Evolutionary conservation across 2,329 filamentous ascomycete genomes (phyloP).

Genomic region (Cordyceps tenuipes): DNA sequence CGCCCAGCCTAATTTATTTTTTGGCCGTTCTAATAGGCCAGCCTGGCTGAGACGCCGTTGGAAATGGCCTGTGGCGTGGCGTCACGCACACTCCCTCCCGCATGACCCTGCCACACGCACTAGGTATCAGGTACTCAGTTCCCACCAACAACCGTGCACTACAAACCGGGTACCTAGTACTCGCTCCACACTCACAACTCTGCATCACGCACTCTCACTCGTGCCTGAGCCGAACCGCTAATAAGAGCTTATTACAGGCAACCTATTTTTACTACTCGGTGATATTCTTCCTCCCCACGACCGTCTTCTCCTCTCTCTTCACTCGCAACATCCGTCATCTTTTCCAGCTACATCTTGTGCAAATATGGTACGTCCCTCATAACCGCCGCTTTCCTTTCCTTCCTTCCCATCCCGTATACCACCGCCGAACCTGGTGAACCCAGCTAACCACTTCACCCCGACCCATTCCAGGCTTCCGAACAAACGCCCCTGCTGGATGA

Average conservation of each 20-base stretch:
- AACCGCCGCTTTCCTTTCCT: background rate
- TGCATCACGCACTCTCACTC: background rate
- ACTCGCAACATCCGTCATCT: background rate
- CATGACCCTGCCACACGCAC: background rate
- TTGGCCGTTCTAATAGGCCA: background rate
- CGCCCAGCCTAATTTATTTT: background rate
- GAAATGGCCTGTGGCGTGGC: background rate
- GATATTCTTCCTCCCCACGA: background rate
- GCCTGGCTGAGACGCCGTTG: background rate
- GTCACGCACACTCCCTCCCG: background rate
- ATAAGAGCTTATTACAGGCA: no score
- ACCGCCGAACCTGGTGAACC: background rate
- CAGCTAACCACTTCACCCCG: background rate
- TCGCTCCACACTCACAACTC: no score
- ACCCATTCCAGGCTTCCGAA: conserved; percentile 3
- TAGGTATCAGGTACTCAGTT: no score
- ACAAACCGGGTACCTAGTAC: no score
- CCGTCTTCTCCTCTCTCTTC: background rate
- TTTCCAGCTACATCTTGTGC: background rate
- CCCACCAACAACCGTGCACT: no score
- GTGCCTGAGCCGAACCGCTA: background rate
- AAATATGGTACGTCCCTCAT: background rate
- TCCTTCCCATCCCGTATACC: no score
- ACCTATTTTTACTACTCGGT: no score
- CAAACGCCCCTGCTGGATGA: conserved; percentile 8